phyloP scores from a whole-genome alignment of 2,329 filamentous ascomycete species.

The Aspergillus pseudotamarii region DNA sequence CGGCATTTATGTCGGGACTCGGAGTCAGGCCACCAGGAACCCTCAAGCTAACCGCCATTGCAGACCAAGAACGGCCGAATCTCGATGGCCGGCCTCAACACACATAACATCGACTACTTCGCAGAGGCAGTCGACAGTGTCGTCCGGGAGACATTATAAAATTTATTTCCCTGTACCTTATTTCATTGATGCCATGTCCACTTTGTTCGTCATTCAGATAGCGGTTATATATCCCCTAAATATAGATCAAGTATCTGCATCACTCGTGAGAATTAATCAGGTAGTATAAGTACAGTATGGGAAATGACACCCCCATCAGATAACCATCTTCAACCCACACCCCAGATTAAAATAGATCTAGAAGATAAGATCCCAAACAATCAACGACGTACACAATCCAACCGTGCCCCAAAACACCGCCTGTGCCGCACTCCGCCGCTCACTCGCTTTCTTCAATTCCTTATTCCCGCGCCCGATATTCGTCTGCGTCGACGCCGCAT shows the following conservation, averaged over 20 bases:
- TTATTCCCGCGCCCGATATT: slow-evolving; percentile 90
- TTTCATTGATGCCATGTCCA: not conserved
- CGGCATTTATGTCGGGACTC: slow-evolving; percentile 1
- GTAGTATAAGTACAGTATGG: not conserved
- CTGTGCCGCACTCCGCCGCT: slow-evolving; percentile 71
- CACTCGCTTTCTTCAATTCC: slow-evolving; percentile 80
- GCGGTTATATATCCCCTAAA: not conserved
- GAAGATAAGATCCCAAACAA: slow-evolving; percentile 76
- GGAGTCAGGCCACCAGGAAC: not conserved
- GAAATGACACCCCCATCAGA: not conserved
- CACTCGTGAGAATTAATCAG: not conserved
- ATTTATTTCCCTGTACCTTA: not conserved
- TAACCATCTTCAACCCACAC: not conserved
- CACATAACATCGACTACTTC: slow-evolving; percentile 88
- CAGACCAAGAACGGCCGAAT: slow-evolving; percentile 94
- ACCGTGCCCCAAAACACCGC: slow-evolving; percentile 81
- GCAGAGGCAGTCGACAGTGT: slow-evolving; percentile 86
- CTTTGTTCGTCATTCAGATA: not conserved
- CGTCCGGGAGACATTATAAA: slow-evolving; percentile 54
- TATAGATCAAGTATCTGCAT: not conserved
- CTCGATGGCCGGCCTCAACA: slow-evolving; percentile 97
- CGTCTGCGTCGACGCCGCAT: slow-evolving; percentile 78
- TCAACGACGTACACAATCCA: slow-evolving; percentile 71
- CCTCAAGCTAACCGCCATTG: slow-evolving; percentile 7
- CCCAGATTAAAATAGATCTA: slow-evolving; percentile 9